phyloP scores from a whole-genome alignment of 2,329 filamentous ascomycete species.

The Graphilbum ipis-grandicollis region DNA sequence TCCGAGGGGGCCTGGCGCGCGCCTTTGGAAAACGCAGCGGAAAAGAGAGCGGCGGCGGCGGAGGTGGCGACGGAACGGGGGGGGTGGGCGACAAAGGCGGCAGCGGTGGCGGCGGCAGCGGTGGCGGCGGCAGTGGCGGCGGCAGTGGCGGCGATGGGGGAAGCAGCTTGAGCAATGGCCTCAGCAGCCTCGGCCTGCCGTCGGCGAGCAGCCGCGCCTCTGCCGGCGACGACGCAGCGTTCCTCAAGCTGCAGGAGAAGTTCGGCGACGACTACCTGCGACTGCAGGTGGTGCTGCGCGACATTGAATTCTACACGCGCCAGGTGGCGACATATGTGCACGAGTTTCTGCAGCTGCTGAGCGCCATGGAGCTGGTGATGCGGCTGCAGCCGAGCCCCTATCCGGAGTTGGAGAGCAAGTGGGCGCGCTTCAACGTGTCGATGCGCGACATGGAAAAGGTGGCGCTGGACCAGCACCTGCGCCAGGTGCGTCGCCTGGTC shows the following conservation, averaged over 20 bases:
- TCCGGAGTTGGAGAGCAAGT: constrained; percentile 82
- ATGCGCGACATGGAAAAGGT: constrained; percentile 74
- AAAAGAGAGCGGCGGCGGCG: constrained; percentile 40
- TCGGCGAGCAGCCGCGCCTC: constrained; percentile 44
- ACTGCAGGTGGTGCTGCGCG: constrained; percentile 77
- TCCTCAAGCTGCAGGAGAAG: constrained; percentile 63
- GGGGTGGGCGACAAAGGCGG: background rate
- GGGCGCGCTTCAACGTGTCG: constrained; percentile 77
- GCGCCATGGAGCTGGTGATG: constrained; percentile 70
- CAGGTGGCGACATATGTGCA: constrained; percentile 65
- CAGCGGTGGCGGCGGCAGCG: background rate
- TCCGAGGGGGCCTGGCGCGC: constrained; percentile 68
- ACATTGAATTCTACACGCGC: constrained; percentile 86
- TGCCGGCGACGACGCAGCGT: constrained; percentile 58
- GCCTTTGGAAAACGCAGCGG: constrained; percentile 81
- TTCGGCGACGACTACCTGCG: constrained; percentile 88
- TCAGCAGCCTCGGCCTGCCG: background rate
- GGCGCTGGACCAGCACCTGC: constrained; percentile 52
- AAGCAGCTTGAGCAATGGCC: background rate
- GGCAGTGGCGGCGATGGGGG: background rate
- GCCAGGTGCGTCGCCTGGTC: constrained; percentile 60
- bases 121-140: background rate
- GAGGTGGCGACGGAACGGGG: background rate
- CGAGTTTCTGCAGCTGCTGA: constrained; percentile 63
- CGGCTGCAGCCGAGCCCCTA: constrained; percentile 52